Conservation (phyloP, 108 stramenopile species). For the Cyclostephanos invisitatus region DNA sequence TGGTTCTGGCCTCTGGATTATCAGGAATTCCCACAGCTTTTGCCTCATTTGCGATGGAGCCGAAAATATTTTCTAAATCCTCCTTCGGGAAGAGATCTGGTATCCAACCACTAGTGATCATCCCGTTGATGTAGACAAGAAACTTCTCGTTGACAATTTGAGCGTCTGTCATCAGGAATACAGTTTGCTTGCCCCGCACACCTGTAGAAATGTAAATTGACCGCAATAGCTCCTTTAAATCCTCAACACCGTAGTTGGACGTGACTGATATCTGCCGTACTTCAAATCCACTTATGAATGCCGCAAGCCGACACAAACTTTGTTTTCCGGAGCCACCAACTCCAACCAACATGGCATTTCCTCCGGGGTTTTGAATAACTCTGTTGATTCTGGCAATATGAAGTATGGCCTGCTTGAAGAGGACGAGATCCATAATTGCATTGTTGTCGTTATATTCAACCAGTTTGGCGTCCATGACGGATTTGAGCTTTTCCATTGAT, state of each 20-base stretch:
- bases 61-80: slow-evolving; percentile 78
- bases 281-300: slow-evolving; percentile 85
- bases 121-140: slow-evolving; percentile 90
- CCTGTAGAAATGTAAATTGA: slow-evolving; percentile 74
- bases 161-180: slow-evolving; percentile 89
- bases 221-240: slow-evolving; percentile 81
- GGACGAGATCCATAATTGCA: slow-evolving; percentile 89
- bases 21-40: slow-evolving; percentile 82
- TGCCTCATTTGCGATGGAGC: slow-evolving; percentile 72
- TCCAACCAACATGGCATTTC: slow-evolving; percentile 90
- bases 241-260: slow-evolving; percentile 72
- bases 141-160: slow-evolving; percentile 90
- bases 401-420: slow-evolving; percentile 87
- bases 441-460: slow-evolving; percentile 88
- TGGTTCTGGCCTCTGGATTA: slow-evolving; percentile 65
- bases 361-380: slow-evolving; percentile 84
- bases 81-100: slow-evolving; percentile 88
- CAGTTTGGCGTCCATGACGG: slow-evolving; percentile 66
- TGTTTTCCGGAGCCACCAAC: slow-evolving; percentile 92
- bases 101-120: slow-evolving; percentile 88
- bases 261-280: slow-evolving; percentile 79
- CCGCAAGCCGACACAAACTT: slow-evolving; percentile 79
- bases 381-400: slow-evolving; percentile 85
- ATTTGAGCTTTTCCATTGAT: slow-evolving; percentile 56
- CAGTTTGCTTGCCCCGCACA: slow-evolving; percentile 69